Base-by-base conservation (phyloP, 495 filamentous ascomycete species). In the Choiromyces venosus region DNA sequence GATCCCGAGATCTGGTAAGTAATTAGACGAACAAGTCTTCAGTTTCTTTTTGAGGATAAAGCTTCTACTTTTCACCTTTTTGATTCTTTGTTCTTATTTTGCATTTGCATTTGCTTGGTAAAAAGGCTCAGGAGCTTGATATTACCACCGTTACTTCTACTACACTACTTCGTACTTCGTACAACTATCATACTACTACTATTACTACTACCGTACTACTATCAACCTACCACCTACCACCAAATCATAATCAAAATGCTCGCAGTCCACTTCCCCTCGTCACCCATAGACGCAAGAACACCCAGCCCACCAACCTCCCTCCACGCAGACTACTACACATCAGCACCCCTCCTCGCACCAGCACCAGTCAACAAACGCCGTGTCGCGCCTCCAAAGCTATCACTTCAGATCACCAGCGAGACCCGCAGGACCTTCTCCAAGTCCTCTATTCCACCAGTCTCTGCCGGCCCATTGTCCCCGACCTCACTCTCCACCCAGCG, bases 211-310 rank as follows among this genome's bases (percentile, higher is more conserved):
- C 12, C 46, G n/a, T 52, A 12, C 46, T 25, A 19, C 44, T 46
- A 46, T 46, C 42, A 21, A n/a, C n/a, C n/a, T n/a, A n/a, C n/a
- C 8, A 18, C 42, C 14, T 52, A 52, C 46, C 21, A 52, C 38
- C 44, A 25, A 69, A 18, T 25, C n/a, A 37, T 37, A 56, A 69
- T 66, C 52, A 66, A 73, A 18, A 77, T 77, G 75, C 75, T 77
- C 19, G 75, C 75, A 19, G 69, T 77, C 69, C 75, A 77, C 68
- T 71, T 77, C 42, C 75, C 75, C 70, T 66, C 75, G 42, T 77
- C 75, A 8, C 75, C 75, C 42, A 77, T 77, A 42, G 68, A 67
- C 40, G 67, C 67, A 8, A 38, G 65, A 10, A 69, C 56, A 9
- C 75, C 74, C 21, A 61, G 69, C 7, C 67, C 75, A 25, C 74